phyloP scores from a whole-genome alignment of 2,329 filamentous ascomycete genomes.

The Penicillium sp. region DNA sequence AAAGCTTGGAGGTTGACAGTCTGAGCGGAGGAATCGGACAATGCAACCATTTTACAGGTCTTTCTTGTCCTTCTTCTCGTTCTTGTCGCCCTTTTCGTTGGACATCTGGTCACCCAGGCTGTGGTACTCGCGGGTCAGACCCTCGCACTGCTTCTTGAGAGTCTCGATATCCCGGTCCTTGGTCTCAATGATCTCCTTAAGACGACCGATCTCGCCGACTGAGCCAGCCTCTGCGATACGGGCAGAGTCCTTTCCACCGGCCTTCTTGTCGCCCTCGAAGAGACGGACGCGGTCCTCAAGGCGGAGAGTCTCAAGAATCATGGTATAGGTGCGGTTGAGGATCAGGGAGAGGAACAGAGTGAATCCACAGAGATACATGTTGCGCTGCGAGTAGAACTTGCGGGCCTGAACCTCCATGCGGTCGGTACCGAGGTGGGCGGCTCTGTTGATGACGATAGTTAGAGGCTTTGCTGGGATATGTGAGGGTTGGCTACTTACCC shows the following conservation, averaged over 20 bases:
- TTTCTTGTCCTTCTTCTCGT: conserved; percentile 59
- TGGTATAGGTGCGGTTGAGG: conserved; percentile 94
- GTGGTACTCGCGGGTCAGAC: conserved; percentile 80
- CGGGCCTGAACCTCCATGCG: conserved; percentile 97
- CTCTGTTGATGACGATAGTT: conserved; percentile 45
- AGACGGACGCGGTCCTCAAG: conserved; percentile 89
- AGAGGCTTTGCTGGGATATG: conserved; percentile 2
- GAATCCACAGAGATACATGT: conserved; percentile 99
- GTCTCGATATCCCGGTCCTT: conserved; percentile 82
- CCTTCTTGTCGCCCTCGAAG: conserved; percentile 66
- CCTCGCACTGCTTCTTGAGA: conserved; percentile 88
- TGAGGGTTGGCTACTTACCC: conserved; percentile 46
- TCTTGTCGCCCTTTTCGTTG: conserved; percentile 45
- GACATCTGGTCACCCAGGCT: conserved; percentile 79
- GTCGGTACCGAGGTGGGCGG: conserved; percentile 79
- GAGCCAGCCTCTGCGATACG: conserved; percentile 71
- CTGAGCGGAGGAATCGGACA: neutral
- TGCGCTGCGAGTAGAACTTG: conserved; percentile 99
- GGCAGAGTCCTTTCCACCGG: conserved; percentile 64
- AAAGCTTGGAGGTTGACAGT: neutral
- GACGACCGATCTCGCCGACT: conserved; percentile 72
- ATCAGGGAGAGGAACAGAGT: conserved; percentile 98
- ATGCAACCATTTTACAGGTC: conserved; percentile 43
- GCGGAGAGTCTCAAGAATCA: conserved; percentile 89
- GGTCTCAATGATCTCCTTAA: conserved; percentile 65